These are phyloP conservation scores for Microascus cirrosus DNA, from an alignment of 2,329 filamentous ascomycete species.

Conservation along the genomic window DNA sequence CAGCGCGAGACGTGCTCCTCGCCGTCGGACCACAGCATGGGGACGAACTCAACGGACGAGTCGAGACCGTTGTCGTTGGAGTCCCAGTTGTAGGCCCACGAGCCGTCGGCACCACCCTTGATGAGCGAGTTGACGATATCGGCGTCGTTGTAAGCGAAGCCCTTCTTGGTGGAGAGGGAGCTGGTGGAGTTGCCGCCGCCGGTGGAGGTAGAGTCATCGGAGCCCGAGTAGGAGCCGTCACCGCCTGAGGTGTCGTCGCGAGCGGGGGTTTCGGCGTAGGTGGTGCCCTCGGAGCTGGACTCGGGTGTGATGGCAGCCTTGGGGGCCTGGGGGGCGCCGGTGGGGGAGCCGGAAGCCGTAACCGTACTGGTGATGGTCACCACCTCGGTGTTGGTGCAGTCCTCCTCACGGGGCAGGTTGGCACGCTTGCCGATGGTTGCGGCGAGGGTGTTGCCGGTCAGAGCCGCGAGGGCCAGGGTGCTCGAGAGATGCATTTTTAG, in stretches of 20 bases:
- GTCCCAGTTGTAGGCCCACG: constrained; percentile 63
- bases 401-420: constrained; percentile 16
- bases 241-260: background rate
- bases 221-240: constrained; percentile 9
- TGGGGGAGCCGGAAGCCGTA: constrained; percentile 7
- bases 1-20: constrained; percentile 35
- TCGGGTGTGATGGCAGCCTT: constrained; percentile 6
- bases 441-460: constrained; percentile 31
- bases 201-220: constrained; percentile 8
- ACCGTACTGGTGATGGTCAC: constrained; percentile 20
- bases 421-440: constrained; percentile 28
- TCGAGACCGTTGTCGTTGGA: constrained; percentile 29
- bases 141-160: constrained; percentile 56
- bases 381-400: constrained; percentile 21
- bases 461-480: constrained; percentile 19
- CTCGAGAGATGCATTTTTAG: background rate
- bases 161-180: constrained; percentile 38
- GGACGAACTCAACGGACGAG: constrained; percentile 44
- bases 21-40: constrained; percentile 52
- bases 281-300: constrained; percentile 1
- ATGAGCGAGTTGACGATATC: constrained; percentile 39
- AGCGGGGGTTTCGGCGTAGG: constrained; percentile 4
- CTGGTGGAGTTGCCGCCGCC: constrained; percentile 11
- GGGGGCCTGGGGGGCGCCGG: constrained; percentile 11
- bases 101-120: constrained; percentile 19